Evolutionary conservation across 2,329 filamentous ascomycete genomes (phyloP), one percentile per base, ranked within the genome.

Genomic region (Metarhizium humberi): DNA sequence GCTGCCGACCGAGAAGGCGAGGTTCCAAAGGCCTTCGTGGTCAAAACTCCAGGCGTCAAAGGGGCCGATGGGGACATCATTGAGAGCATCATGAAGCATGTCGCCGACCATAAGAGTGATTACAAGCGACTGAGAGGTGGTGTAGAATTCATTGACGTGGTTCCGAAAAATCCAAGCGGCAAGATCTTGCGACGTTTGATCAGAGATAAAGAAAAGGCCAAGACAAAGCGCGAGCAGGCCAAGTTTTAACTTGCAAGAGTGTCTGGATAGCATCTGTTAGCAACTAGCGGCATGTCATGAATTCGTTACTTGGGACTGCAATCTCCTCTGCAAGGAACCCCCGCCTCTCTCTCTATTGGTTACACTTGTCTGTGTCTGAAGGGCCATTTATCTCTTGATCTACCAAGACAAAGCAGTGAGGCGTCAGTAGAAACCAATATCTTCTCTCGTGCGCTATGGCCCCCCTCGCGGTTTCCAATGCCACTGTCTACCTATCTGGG

Each of bases 11-110:
- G 49, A 30, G 77, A 78, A 50, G 79, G 82, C 56, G 84, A 87
- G 64, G 67, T 74, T 7, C 85, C 85, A 14, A 74, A 84, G 30
- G 85, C 84, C 14, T 88, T 87, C 63, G 71, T 87, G 29, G 78
- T 84, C 50, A 62, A 60, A 54, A 54, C 61, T 16, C 47, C 57
- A 7, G 59, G 52, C 8, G 58, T 55, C 14, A 16, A 29, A 8
- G 54, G 30, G 6, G 16, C 3, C 25, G 50, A 60, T 59, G 49
- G 52, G 50, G 48, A 59, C 59, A 3, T 64, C 60, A 13, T 55
- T 7, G 49, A 55, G 20, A 52, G 53, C 38, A 53, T 57, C 16
- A 25, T 53, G 29, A 50, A 55, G 14, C 53, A 57, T 36, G 53
- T 55, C 10, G 53, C 56, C 20, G 45, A 34, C 13, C 54, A 55